A percentile compares a stretch with the other conserved stretches of the same genome.
Conservation (phyloP, 169 alveolate genomes). For the Plasmodium knowlesi region DNA sequence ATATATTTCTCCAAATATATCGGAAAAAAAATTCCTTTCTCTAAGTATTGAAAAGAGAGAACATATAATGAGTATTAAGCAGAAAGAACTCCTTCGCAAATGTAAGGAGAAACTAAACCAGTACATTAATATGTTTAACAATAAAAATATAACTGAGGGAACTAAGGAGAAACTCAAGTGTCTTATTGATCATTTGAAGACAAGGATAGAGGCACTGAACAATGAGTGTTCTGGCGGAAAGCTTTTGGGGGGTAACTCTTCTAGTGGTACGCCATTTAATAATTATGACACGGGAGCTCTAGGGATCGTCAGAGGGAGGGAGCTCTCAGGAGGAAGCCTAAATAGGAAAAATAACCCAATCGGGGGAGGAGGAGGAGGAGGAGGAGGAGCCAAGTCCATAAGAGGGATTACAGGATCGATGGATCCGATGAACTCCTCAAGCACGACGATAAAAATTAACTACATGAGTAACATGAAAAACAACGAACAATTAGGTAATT, state of each 20-base stretch:
- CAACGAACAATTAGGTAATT: conserved; percentile 59
- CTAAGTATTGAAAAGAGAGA: conserved; percentile 56
- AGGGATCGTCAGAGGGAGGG: neutral
- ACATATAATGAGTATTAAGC: conserved; percentile 53
- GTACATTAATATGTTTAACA: conserved; percentile 60
- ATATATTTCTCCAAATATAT: conserved; percentile 44
- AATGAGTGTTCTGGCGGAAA: conserved; percentile 38
- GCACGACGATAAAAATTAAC: conserved; percentile 64
- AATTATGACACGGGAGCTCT: neutral
- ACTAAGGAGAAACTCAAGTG: conserved; percentile 25
- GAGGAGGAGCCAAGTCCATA: neutral
- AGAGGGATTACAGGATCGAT: neutral
- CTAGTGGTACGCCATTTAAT: neutral
- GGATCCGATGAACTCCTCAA: neutral
- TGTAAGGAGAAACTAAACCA: conserved; percentile 64
- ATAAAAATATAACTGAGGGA: conserved; percentile 33
- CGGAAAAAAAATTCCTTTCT: conserved; percentile 62
- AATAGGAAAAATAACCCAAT: neutral
- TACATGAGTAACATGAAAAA: conserved; percentile 24
- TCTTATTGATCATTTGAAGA: conserved; percentile 41
- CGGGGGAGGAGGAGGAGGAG: neutral
- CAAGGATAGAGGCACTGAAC: conserved; percentile 35
- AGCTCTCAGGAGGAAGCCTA: neutral
- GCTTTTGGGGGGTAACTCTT: neutral
- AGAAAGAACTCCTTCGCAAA: conserved; percentile 60